Percentiles rank a stretch among this genome's conserved stretches.
These are phyloP conservation scores for Tricholoma matsutake DNA, from an alignment of 768 basidiomycete genomes.

Conservation along the genomic window DNA sequence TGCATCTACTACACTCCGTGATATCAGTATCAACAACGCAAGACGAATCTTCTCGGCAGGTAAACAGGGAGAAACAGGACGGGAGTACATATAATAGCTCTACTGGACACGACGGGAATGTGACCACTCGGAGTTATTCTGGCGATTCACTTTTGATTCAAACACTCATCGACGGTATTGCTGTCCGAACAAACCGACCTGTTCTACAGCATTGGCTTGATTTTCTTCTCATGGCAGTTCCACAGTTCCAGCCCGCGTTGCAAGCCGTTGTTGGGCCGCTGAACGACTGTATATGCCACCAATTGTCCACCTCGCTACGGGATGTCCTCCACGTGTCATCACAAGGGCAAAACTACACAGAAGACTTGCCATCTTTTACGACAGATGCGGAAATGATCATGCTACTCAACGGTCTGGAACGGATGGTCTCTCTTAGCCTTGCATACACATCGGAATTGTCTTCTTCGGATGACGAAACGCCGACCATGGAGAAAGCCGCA, in stretches of 20 bases:
- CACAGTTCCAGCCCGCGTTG: constrained; percentile 75
- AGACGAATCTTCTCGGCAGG: constrained; percentile 28
- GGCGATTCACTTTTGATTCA: constrained; percentile 74
- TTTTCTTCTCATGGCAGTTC: constrained; percentile 88
- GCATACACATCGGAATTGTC: constrained; percentile 50
- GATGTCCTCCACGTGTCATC: constrained; percentile 49
- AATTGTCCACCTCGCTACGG: constrained; percentile 53
- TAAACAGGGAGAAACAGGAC: constrained; percentile 22
- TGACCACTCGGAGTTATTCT: constrained; percentile 37
- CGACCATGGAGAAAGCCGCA: constrained; percentile 47
- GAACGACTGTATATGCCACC: constrained; percentile 74
- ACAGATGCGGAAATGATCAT: constrained; percentile 84
- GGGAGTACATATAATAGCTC: constrained; percentile 32
- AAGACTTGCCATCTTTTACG: constrained; percentile 45
- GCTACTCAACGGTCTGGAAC: constrained; percentile 81
- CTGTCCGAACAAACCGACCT: constrained; percentile 63
- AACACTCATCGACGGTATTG: constrained; percentile 79
- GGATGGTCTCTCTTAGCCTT: constrained; percentile 72
- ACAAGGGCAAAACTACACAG: constrained; percentile 32
- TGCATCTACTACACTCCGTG: constrained; percentile 86
- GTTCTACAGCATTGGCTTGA: constrained; percentile 96
- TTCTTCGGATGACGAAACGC: constrained; percentile 55
- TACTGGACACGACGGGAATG: constrained; percentile 29
- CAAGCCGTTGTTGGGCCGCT: constrained; percentile 69
- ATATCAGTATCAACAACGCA: constrained; percentile 59